A percentile compares a stretch with the other conserved stretches of the same genome.
Conservation (phyloP, 2,329 filamentous ascomycete species). For the Paracorniculantispora psalliotae region DNA sequence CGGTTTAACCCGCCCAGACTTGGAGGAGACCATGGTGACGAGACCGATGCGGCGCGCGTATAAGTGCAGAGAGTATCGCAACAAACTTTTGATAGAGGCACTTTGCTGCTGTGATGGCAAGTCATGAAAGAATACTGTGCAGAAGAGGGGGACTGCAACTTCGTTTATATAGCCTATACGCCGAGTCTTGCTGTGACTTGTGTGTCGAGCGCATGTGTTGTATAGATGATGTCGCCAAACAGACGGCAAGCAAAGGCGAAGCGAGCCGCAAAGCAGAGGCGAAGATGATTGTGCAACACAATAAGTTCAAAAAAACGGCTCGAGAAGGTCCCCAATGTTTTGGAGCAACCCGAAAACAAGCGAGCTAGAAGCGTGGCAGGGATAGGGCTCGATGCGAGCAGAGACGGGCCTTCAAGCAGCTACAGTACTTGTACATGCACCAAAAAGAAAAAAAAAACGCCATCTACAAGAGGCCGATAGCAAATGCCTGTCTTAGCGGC, state of each 20-base stretch:
- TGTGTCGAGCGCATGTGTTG: not conserved
- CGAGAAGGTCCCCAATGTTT: constrained; percentile 29
- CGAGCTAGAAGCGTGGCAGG: constrained; percentile 9
- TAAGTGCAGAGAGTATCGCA: not conserved
- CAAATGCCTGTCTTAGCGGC: not conserved
- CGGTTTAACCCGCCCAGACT: constrained; percentile 29
- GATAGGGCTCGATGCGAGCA: not conserved
- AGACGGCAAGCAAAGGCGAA: not conserved
- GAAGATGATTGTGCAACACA: constrained; percentile 31
- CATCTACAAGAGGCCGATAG: not conserved
- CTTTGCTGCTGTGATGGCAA: not conserved
- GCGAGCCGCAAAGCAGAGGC: constrained; percentile 20
- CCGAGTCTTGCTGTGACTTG: not conserved
- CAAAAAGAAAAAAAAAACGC: too few relatives aligned
- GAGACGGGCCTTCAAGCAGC: not conserved
- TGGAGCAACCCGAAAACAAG: constrained; percentile 28
- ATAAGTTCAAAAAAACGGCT: constrained; percentile 28
- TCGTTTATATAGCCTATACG: constrained; percentile 1
- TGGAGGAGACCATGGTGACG: constrained; percentile 27
- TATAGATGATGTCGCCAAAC: not conserved
- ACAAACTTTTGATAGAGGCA: not conserved
- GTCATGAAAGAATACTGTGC: not conserved
- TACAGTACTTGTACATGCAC: not conserved
- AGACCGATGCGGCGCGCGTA: not conserved
- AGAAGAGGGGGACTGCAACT: not conserved